Base-by-base conservation (phyloP, 2,329 filamentous ascomycete species). In the Scorias spongiosa region DNA sequence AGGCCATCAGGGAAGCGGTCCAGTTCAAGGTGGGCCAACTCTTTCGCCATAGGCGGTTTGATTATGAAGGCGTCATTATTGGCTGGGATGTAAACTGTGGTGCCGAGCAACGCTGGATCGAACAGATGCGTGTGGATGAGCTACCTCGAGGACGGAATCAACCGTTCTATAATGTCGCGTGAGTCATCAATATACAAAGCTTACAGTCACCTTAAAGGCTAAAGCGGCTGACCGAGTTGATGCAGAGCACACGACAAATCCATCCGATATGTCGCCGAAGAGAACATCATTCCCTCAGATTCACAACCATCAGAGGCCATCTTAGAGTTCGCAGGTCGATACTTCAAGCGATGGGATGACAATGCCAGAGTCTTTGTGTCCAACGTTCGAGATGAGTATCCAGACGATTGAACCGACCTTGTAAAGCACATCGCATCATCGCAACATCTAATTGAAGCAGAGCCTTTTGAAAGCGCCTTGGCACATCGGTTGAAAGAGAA, bases 131-230 rank as follows among this genome's bases (percentile, higher is more conserved):
- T 40, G 75, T 84, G 9, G 77, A 81, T 59, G 65, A 63, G 18
- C 62, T 80, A 44, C 65, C 68, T n/a, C 65, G 69, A 43, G 80
- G 77, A 2, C 66, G 74, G 39, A 64, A 75, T 47, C 80, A 85
- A 62, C 79, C 78, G 29, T 94, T 86, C 54, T 95, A 94, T 60
- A 82, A 87, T 53, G 84, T 84, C 55, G 69, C 95, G 85, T 94
- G 66, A 71, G 86, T 77, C 40, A 44, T 39, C 28, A 42, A 36
- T 37, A 42, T 40, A 32, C 44, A 12, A 36, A 40, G n/a, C 30
- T 41, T 45, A 39, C 44, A n/a, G 30, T 20, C 28, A 20, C 26
- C 43, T 51, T 2, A 20, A 15, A 18, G 14, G 34, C 30, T 26
- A 8, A 10, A 11, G 12, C 11, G 20, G 29, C 30, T 15, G 20